Conservation (phyloP, 2,329 filamentous ascomycete species). For the Fusarium acutatum region DNA sequence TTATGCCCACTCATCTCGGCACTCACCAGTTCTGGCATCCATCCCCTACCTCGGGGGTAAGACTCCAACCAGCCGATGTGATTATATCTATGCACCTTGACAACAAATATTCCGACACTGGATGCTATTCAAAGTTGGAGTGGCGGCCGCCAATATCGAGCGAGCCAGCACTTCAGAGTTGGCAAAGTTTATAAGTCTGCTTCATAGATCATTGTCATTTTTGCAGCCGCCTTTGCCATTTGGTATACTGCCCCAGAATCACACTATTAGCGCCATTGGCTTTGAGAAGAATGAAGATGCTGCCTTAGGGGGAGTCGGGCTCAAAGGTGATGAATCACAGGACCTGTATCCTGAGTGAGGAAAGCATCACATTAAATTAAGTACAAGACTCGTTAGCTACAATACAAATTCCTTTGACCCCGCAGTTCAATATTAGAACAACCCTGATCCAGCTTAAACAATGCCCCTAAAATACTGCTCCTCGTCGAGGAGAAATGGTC, state of each 20-base stretch:
- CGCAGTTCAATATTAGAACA: neutral
- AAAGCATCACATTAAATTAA: no score
- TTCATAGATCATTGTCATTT: neutral
- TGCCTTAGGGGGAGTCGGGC: neutral
- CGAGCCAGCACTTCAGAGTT: neutral
- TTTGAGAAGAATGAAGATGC: neutral
- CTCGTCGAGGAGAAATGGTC: no score
- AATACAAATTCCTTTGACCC: fast-evolving
- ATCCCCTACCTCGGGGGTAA: neutral
- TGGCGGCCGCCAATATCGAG: neutral
- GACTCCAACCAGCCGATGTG: neutral
- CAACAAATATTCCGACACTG: neutral
- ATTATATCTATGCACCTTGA: neutral
- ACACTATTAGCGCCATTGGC: neutral
- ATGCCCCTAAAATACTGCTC: neutral
- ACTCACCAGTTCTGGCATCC: neutral
- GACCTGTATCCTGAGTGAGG: neutral
- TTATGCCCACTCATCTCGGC: no score
- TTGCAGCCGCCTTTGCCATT: neutral
- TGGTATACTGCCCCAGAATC: neutral
- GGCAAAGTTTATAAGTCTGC: neutral
- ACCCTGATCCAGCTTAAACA: neutral
- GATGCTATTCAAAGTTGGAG: neutral
- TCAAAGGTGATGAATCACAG: no score
- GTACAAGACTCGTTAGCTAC: neutral